Evolutionary conservation across 805 yeast species (phyloP).

Genomic region (Diddensiella transvaalensis): DNA sequence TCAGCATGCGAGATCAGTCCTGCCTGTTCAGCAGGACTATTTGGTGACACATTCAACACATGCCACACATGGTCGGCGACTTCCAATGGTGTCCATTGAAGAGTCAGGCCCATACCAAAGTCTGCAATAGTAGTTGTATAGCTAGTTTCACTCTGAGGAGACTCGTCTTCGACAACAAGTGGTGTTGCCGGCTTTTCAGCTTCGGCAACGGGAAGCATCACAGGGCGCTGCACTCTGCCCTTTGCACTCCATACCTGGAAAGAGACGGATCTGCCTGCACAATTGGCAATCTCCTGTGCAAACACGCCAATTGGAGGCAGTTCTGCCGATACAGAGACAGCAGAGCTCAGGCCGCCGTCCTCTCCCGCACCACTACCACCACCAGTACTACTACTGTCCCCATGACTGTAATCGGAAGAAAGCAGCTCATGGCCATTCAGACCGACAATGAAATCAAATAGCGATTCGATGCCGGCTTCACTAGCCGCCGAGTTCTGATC

Average conservation of each 20-base stretch:
- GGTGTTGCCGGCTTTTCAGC: slow-evolving; percentile 1
- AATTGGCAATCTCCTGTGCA: slow-evolving; percentile 41
- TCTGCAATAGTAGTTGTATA: slow-evolving; percentile 32
- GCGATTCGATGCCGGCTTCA: slow-evolving; percentile 64
- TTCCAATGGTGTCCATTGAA: slow-evolving; percentile 73
- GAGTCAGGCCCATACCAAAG: slow-evolving; percentile 55
- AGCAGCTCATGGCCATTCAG: slow-evolving; percentile 61
- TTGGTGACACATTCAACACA: slow-evolving; percentile 65
- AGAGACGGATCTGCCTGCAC: slow-evolving; percentile 41
- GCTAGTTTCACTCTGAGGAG: not conserved
- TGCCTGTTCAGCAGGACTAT: slow-evolving; percentile 78
- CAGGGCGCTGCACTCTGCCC: slow-evolving; percentile 46
- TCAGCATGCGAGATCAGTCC: slow-evolving; percentile 84
- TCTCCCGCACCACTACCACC: not conserved
- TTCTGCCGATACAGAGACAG: slow-evolving; percentile 9
- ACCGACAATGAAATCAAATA: slow-evolving; percentile 85
- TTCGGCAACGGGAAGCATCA: slow-evolving; percentile 25
- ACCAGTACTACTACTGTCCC: not conserved
- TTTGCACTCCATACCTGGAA: slow-evolving; percentile 83
- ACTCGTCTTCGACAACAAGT: not conserved
- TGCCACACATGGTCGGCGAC: slow-evolving; percentile 87
- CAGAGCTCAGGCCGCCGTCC: not conserved
- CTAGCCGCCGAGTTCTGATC: slow-evolving; percentile 45
- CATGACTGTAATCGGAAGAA: no score
- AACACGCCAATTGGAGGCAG: slow-evolving; percentile 29